Evolutionary conservation across 2,329 filamentous ascomycete species (phyloP).

Genomic region (Phaeophleospora eucalypticola): DNA sequence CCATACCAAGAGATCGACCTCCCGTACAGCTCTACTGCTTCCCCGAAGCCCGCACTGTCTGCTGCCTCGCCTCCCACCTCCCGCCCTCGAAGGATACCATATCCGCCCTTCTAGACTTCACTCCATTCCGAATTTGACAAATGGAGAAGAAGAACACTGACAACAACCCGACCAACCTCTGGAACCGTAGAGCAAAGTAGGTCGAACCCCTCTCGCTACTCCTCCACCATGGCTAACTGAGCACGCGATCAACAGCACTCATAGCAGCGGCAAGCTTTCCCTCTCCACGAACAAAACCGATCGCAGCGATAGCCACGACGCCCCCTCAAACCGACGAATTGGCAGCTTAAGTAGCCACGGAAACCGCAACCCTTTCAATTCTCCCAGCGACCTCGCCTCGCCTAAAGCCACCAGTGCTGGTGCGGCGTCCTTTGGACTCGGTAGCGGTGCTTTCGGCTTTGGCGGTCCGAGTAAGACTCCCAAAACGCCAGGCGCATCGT

Average conservation of each 20-base stretch:
- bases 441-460: slow-evolving; percentile 95
- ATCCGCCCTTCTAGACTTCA: background rate
- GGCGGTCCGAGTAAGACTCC: slow-evolving; percentile 74
- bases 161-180: slow-evolving; percentile 47
- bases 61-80: slow-evolving; percentile 9
- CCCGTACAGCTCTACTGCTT: slow-evolving; percentile 3
- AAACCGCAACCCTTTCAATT: slow-evolving; percentile 74
- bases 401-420: slow-evolving; percentile 68
- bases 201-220: slow-evolving; percentile 28
- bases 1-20: background rate
- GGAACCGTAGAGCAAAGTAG: slow-evolving; percentile 81
- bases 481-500: slow-evolving; percentile 68
- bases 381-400: slow-evolving; percentile 65
- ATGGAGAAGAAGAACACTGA: slow-evolving; percentile 32
- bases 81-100: slow-evolving; percentile 4
- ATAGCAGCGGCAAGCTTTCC: slow-evolving; percentile 83
- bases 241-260: slow-evolving; percentile 48
- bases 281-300: slow-evolving; percentile 68
- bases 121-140: slow-evolving; percentile 6
- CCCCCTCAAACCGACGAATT: slow-evolving; percentile 64
- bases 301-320: slow-evolving; percentile 50
- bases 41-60: slow-evolving; percentile 9
- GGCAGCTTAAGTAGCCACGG: slow-evolving; percentile 68
- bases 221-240: slow-evolving; percentile 21
- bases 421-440: slow-evolving; percentile 86